A percentile compares a stretch with the other conserved stretches of the same genome.
Conservation (phyloP, 306 rosid species). For the Cucumis sativus region Cucumber_9930_V3 NC_026656.2:8797501-8798000, state of each 20-base stretch:
- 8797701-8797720: not conserved
- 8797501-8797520: too few relatives aligned
- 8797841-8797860: slow-evolving; percentile 2
- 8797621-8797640: too few relatives aligned
- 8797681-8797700: not conserved
- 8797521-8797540: too few relatives aligned
- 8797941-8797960: not conserved
- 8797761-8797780: slow-evolving; percentile 9
- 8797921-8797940: not conserved
- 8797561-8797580: too few relatives aligned
- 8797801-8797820: not conserved
- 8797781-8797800: slow-evolving; percentile 6
- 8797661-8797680: too few relatives aligned
- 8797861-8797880: not conserved
- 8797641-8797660: too few relatives aligned
- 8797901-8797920: not conserved
- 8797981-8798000: not conserved
- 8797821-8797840: slow-evolving; percentile 4
- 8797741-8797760: not conserved
- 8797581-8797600: too few relatives aligned
- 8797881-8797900: not conserved
- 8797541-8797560: too few relatives aligned
- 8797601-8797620: too few relatives aligned
- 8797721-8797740: not conserved
- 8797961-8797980: slow-evolving; percentile 4